Conservation (phyloP, 2,329 filamentous ascomycete genomes). For the Teratosphaeria nubilosa region DNA sequence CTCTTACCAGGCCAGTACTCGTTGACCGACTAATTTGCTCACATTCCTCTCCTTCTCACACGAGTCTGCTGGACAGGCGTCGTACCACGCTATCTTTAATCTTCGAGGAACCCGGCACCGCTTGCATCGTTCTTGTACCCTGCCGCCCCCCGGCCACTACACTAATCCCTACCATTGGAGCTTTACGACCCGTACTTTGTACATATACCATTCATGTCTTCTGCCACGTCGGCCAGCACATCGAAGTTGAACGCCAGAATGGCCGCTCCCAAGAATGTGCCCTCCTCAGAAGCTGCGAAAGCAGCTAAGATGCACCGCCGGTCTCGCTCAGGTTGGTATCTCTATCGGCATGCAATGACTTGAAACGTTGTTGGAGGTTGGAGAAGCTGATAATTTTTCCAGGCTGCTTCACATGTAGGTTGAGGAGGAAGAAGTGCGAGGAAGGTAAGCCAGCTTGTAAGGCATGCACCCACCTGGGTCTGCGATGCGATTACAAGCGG, state of each 20-base stretch:
- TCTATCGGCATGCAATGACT: constrained; percentile 14
- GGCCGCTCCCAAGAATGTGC: constrained; percentile 38
- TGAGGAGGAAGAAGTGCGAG: constrained; percentile 61
- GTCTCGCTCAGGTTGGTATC: constrained; percentile 77
- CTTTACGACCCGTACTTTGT: constrained; percentile 20
- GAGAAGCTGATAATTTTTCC: constrained; percentile 26
- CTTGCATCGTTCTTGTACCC: constrained; percentile 16
- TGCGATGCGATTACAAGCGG: constrained; percentile 91
- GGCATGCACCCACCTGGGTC: constrained; percentile 60
- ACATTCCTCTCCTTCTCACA: constrained; percentile 23
- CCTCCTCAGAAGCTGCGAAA: constrained; percentile 38
- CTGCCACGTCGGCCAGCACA: constrained; percentile 31
- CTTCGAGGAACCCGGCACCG: constrained; percentile 21
- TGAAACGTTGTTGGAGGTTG: constrained; percentile 20
- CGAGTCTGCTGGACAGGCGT: constrained; percentile 41
- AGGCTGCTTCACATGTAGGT: constrained; percentile 59
- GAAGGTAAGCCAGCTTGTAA: constrained; percentile 55
- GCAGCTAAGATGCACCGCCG: constrained; percentile 78
- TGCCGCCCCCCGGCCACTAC: constrained; percentile 23
- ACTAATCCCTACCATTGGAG: constrained; percentile 10
- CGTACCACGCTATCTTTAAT: constrained; percentile 33
- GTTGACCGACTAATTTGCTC: constrained; percentile 39
- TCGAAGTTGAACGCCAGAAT: constrained; percentile 35
- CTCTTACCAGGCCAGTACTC: constrained; percentile 28
- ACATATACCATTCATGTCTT: constrained; percentile 37